Evolutionary conservation across 768 basidiomycete genomes (phyloP).

Genomic region (Mrakia gelida): DNA sequence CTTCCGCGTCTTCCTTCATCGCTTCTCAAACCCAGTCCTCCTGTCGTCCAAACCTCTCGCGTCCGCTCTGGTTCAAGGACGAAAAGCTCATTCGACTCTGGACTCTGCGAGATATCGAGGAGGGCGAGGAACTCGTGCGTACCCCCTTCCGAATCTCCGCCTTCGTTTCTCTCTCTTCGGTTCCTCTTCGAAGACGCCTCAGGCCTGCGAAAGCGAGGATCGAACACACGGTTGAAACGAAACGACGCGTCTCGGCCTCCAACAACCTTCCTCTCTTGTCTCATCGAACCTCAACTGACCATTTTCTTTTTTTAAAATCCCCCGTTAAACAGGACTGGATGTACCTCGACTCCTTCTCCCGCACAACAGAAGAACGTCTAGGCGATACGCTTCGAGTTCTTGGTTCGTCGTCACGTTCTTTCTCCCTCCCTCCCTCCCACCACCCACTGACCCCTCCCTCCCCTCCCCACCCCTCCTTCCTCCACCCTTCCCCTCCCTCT

Average conservation of each 20-base stretch:
- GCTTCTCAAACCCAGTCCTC: neutral
- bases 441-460: neutral
- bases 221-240: too few species aligned
- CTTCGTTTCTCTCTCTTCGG: neutral
- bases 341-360: slow-evolving; percentile 29
- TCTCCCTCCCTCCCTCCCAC: neutral
- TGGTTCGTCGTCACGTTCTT: neutral
- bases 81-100: slow-evolving; percentile 18
- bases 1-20: neutral
- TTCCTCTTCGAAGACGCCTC: too few species aligned
- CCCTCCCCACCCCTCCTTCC: neutral
- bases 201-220: too few species aligned
- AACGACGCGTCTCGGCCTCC: neutral
- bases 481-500: neutral
- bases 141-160: too few species aligned
- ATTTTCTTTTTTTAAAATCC: neutral
- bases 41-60: slow-evolving; percentile 25
- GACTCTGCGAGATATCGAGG: slow-evolving; percentile 20
- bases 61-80: slow-evolving; percentile 24
- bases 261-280: neutral
- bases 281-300: neutral
- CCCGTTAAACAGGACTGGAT: slow-evolving; percentile 19
- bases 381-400: slow-evolving; percentile 24
- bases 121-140: slow-evolving; percentile 24
- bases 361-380: slow-evolving; percentile 3